phyloP scores from a whole-genome alignment of 192 early-diverging fungal genomes.

The Glomus cerebriforme region DNA sequence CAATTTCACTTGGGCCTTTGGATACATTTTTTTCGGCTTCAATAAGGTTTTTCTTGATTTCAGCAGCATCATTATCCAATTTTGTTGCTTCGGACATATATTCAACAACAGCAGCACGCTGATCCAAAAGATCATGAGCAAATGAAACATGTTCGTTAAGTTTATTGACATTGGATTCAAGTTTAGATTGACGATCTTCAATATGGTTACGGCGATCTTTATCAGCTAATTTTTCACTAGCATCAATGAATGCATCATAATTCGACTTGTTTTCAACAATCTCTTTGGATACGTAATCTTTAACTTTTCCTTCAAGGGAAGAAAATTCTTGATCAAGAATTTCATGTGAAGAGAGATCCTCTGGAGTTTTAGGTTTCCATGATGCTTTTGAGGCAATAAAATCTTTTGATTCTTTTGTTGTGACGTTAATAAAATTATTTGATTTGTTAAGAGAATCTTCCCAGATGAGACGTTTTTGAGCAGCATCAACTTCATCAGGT shows the following conservation, averaged over 20 bases:
- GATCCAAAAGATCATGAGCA: conserved; percentile 12
- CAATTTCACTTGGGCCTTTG: conserved; percentile 18
- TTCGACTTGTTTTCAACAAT: not conserved
- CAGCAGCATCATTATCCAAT: not conserved
- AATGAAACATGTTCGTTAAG: conserved; percentile 12
- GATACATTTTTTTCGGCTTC: conserved; percentile 24
- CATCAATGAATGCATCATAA: conserved; percentile 18
- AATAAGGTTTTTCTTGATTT: conserved; percentile 5
- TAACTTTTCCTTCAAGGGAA: conserved; percentile 11
- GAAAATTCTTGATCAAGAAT: conserved; percentile 7
- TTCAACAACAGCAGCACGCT: conserved; percentile 17
- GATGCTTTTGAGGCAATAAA: conserved; percentile 17
- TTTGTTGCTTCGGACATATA: conserved; percentile 11
- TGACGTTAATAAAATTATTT: not conserved
- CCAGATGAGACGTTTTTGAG: conserved; percentile 18
- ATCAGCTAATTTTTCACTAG: conserved; percentile 22
- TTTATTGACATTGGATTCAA: conserved; percentile 16
- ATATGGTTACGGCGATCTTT: conserved; percentile 13
- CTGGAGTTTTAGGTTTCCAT: conserved; percentile 22
- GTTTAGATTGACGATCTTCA: conserved; percentile 21
- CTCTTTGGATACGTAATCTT: not conserved
- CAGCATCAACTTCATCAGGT: conserved; percentile 22
- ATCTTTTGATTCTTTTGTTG: not conserved
- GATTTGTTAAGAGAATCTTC: conserved; percentile 18
- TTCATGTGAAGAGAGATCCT: conserved; percentile 2